Conservation (phyloP, 352 stramenopile species). For the Pythium diclinum region DNA sequence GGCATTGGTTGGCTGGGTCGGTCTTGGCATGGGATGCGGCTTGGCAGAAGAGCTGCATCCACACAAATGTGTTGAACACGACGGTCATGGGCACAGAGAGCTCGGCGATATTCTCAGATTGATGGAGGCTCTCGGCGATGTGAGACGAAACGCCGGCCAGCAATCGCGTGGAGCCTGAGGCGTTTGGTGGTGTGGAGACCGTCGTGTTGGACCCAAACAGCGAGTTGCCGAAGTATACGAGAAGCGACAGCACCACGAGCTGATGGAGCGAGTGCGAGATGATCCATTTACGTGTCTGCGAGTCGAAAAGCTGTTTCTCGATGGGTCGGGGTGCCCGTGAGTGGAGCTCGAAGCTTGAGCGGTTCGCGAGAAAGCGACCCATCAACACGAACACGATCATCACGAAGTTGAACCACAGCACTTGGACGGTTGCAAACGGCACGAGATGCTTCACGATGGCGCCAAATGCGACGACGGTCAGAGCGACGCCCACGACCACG, state of each 20-base stretch:
- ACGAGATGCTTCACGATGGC: not conserved
- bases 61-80: constrained; percentile 32
- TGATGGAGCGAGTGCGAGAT: not conserved
- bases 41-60: constrained; percentile 29
- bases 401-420: not conserved
- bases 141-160: not conserved
- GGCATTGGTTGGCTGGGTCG: not conserved
- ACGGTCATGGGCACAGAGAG: constrained; percentile 5
- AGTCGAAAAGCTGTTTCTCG: not conserved
- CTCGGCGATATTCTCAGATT: not conserved
- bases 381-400: not conserved
- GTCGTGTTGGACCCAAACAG: not conserved
- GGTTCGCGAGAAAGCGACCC: not conserved
- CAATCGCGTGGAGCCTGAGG: not conserved
- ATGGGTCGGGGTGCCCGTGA: not conserved
- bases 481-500: not conserved
- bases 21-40: constrained; percentile 12
- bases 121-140: not conserved
- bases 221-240: not conserved
- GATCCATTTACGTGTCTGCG: not conserved
- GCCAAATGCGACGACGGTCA: not conserved
- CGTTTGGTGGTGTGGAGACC: not conserved
- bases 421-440: not conserved
- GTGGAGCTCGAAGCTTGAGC: not conserved
- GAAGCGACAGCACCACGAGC: not conserved